Base-by-base conservation (phyloP, 106 monocot genomes). In the Apostasia shenzhenica region DNA sequence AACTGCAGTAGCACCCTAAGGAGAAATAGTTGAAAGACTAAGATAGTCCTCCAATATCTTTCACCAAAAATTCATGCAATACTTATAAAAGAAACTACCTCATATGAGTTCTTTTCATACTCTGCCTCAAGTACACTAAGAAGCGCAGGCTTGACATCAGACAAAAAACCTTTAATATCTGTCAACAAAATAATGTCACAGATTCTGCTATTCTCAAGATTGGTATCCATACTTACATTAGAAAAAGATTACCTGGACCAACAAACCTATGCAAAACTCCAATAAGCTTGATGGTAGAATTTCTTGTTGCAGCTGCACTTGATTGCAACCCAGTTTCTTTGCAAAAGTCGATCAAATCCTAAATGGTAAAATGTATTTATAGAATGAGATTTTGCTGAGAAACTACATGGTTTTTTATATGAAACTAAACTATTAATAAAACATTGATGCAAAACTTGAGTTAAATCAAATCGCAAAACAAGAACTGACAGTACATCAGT, bases 311-410 rank as follows among this genome's bases (percentile, higher is more conserved):
- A 68, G 93, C 89, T 81, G 81, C 75, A 78, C 99, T 99, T 2
- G 99, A 99, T 68, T 99, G 99, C 66, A 99, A 71, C 4, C 99
- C 99, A 72, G 69, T 85, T 54, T 99, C 99, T 78, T 99, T 99
- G 75, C 90, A 99, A 73, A 99, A 99, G 69, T 93, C 99, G 80
- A 99, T 93, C 57, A 93, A 70, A 76, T 99, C 99, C 99, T 99
- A 74, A 37, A 90, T 66, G 48, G 12, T 3, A 48, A 26, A 26
- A 26, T 26, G 26, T 26, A 26, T 26, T 3, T 40, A 61, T 6
- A 61, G 9, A 7, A 61, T 5, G 5, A 8, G 13, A 2, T 41
- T 4, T 69, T 26, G 26, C 26, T 26, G 26, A 26, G 26, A 26
- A 26, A 26, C 26, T 26, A 26, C 26, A 26, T 26, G 26, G 26